Base-by-base conservation (phyloP, 1,284 basidiomycete genomes). In the Pascua sp. region DNA sequence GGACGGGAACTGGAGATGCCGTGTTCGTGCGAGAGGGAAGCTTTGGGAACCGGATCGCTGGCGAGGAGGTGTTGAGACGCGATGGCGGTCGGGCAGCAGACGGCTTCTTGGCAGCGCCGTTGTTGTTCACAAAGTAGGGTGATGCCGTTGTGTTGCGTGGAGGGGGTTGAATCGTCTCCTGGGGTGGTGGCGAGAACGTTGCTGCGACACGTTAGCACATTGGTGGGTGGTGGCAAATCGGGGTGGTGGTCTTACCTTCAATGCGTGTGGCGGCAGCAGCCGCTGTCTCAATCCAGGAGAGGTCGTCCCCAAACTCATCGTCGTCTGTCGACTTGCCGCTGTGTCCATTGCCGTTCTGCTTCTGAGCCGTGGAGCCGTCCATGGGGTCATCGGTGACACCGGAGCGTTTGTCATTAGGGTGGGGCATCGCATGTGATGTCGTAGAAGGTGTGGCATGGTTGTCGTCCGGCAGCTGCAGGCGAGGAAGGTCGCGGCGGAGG, bases 241-340 rank as follows among this genome's bases (percentile, higher is more conserved):
- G 15, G 44, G 10, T 24, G 18, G 11, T 45, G 12, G 5, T 45
- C 8, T 45, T 18, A 32, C 11, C 18, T 32, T 45, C 18, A 8
- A n/a, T 8, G 18, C 18, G 44, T 32, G 11, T 11, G 11, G 18
- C 5, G 5, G 44, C 18, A 32, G 32, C 8, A 32, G 44, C 11
- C 24, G 24, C 24, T 32, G 24, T 32, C 24, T 32, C 24, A 32
- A 32, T 32, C 24, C 24, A 32, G 24, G 24, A 32, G 24, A 32
- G 24, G 47, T 74, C 72, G 47, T 71, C 65, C 50, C 81, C 82
- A 11, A 70, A 82, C 45, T 80, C 81, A 36, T 80, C 81, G 51
- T 66, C 84, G 39, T 84, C 85, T 55, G 63, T 61, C 42, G 64
- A 56, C 57, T 66, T 64, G 39, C 79, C 76, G 65, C 89, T 86